phyloP scores from a whole-genome alignment of 306 rosid genomes.

The Rosa rugosa region DNA sequence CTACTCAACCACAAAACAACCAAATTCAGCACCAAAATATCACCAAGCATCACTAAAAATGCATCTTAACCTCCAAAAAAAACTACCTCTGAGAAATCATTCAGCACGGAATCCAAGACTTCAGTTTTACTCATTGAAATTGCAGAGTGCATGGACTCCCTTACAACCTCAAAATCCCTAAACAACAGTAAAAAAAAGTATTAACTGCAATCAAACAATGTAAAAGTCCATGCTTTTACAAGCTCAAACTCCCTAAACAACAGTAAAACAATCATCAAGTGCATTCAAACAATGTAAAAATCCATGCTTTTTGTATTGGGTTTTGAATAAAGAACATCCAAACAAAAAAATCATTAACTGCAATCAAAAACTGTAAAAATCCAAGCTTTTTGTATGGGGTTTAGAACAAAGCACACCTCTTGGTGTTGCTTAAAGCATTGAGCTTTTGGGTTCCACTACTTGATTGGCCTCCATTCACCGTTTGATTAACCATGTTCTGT shows the following conservation, averaged over 20 bases:
- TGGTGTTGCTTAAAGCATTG: slow-evolving; percentile 31
- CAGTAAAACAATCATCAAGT: no score
- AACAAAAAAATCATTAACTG: neutral
- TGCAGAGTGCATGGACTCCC: slow-evolving; percentile 74
- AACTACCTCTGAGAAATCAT: slow-evolving; percentile 64
- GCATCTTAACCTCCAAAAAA: neutral
- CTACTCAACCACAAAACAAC: slow-evolving; percentile 40
- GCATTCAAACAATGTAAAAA: no score
- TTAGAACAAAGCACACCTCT: slow-evolving; percentile 41
- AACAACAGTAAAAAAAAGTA: neutral
- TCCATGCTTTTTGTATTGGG: no score
- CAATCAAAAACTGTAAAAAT: neutral
- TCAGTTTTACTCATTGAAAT: slow-evolving; percentile 74
- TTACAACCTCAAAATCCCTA: slow-evolving; percentile 66
- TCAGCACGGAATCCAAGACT: slow-evolving; percentile 63
- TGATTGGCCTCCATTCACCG: slow-evolving; percentile 38
- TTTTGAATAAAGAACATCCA: no score
- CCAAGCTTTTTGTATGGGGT: neutral
- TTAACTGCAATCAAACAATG: no score
- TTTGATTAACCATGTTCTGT: slow-evolving; percentile 48
- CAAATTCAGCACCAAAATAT: slow-evolving; percentile 5
- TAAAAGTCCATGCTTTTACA: slow-evolving; percentile 23
- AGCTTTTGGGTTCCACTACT: slow-evolving; percentile 28
- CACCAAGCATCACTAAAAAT: neutral
- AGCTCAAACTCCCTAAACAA: slow-evolving; percentile 19